Base-by-base conservation (phyloP, 805 yeast genomes). In the Kodamaea jinghongensis region DNA sequence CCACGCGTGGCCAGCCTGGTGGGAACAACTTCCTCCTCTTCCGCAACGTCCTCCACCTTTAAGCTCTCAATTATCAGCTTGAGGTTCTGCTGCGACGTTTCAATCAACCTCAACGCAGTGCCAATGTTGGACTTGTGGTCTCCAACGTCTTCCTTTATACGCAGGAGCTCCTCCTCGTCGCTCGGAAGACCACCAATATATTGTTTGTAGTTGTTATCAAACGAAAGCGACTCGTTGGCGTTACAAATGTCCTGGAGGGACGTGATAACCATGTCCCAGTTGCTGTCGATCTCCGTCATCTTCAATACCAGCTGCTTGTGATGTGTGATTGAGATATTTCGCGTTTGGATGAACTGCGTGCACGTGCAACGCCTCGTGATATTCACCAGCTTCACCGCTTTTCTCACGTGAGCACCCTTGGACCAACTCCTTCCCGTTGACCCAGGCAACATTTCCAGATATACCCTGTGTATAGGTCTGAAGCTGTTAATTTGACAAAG, bases 211-310 rank as follows among this genome's bases (percentile, higher is more conserved):
- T 56, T 45, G 31, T 59, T 54, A 45, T 80, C 82, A 41, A 83
- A 75, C 2, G 74, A 57, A 4, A 67, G 55, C 10, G 73, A 66
- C 48, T 79, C 86, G 50, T 81, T 81, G 17, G 78, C 69, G 46
- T 77, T 81, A 56, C 79, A 79, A 8, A 81, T 70, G 49, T 83
- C 89, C 54, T 83, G 89, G 13, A 83, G 61, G 1, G 84, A 79
- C 5, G 87, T 71, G 2, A 79, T 65, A 4, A 81, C 81, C 22
- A 75, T 72, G 49, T 80, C 85, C 91, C 91, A 83, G 49, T 76
- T 73, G 1, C 83, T 79, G 17, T 77, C 82, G 69, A 76, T 73
- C 40, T 52, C 56, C 30, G 42, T 34, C 48, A 42, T 41, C 28
- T 8, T 32, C 28, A 17, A 4, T 13, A n/a, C 9, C 15, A 20